These are phyloP conservation scores for Lactuca saligna DNA, from an alignment of 129 eudicot species.

Conservation along the genomic window DNA sequence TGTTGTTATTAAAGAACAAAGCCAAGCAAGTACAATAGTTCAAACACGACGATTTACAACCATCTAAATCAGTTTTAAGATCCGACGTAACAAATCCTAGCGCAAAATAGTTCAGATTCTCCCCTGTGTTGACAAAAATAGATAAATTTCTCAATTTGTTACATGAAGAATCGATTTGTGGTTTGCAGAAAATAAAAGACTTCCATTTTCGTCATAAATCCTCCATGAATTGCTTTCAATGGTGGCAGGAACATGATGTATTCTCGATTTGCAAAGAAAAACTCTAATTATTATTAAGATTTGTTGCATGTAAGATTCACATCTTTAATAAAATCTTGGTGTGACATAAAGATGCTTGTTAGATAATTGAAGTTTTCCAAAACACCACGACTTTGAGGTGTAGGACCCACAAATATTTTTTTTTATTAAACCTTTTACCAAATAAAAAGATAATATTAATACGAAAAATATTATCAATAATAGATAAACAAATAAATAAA, in stretches of 20 bases:
- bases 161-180: slow-evolving; percentile 35
- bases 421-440: no score
- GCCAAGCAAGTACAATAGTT: slow-evolving; percentile 73
- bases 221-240: slow-evolving; percentile 78
- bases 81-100: slow-evolving; percentile 55
- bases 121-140: slow-evolving; percentile 58
- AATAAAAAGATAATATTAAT: no score
- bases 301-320: slow-evolving; percentile 54
- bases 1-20: slow-evolving; percentile 61
- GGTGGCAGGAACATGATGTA: slow-evolving; percentile 48
- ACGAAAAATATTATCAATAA: no score
- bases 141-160: slow-evolving; percentile 17
- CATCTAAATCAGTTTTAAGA: slow-evolving; percentile 47
- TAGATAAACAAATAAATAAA: no score
- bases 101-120: slow-evolving; percentile 62
- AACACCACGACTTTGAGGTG: slow-evolving; percentile 22
- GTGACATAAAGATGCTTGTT: slow-evolving; percentile 55
- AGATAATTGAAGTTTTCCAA: slow-evolving; percentile 90
- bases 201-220: slow-evolving; percentile 55
- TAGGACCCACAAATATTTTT: no score
- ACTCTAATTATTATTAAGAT: slow-evolving; percentile 49
- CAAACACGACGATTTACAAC: slow-evolving; percentile 70
- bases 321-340: slow-evolving; percentile 62
- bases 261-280: slow-evolving; percentile 56
- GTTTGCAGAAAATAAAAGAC: slow-evolving; percentile 60